Evolutionary conservation across 2,329 filamentous ascomycete species (phyloP).

Genomic region (Laburnicola sp.): DNA sequence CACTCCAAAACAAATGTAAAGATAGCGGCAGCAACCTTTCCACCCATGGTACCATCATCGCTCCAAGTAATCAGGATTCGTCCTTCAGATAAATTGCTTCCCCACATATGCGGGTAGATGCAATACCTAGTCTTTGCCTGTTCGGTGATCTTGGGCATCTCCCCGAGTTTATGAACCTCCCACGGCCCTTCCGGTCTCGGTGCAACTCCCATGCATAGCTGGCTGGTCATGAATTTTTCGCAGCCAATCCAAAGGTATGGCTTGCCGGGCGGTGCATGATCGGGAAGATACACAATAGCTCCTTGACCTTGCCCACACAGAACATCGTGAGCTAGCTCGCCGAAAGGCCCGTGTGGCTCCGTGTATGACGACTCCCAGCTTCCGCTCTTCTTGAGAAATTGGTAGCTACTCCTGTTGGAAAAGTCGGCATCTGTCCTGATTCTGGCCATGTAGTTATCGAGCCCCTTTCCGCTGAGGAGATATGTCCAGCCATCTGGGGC

Average conservation of each 20-base stretch:
- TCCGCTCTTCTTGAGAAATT: conserved; percentile 14
- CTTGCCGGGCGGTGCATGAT: conserved; percentile 8
- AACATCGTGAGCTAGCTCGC: conserved; percentile 16
- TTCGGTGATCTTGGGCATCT: conserved; percentile 15
- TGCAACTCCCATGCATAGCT: conserved; percentile 14
- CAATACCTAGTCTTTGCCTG: conserved; percentile 13
- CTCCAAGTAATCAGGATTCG: conserved; percentile 16
- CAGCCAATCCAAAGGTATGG: conserved; percentile 16
- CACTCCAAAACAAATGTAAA: conserved; percentile 7
- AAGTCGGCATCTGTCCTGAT: conserved; percentile 16
- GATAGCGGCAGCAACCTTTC: conserved; percentile 11
- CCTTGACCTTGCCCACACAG: conserved; percentile 17
- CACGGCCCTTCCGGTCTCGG: conserved; percentile 16
- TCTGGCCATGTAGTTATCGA: conserved; percentile 19
- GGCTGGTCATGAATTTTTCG: conserved; percentile 17
- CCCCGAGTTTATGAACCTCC: conserved; percentile 11
- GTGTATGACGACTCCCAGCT: conserved; percentile 8
- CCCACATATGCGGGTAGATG: conserved; percentile 19
- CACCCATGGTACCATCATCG: conserved; percentile 18
- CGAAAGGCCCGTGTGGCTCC: conserved; percentile 16
- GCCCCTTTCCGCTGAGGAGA: conserved; percentile 7
- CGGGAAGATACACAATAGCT: conserved; percentile 13
- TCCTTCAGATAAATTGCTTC: conserved; percentile 7
- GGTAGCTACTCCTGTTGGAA: conserved; percentile 4
- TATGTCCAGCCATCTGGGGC: conserved; percentile 17